Conservation (phyloP, 257 asterid species). For the Solanum pinnatisectum region DNA sequence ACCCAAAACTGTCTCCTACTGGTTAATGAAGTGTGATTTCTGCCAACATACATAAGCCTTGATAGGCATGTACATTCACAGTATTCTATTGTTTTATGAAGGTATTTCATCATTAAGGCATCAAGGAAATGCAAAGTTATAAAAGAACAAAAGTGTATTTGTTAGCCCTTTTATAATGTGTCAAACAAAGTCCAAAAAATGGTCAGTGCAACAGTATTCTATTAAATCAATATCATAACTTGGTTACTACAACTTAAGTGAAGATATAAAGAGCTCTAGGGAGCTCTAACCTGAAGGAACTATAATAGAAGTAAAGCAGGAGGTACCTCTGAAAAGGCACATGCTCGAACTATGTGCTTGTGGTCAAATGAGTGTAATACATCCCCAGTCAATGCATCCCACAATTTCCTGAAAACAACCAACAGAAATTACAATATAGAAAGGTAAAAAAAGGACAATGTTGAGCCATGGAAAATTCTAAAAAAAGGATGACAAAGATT, state of each 20-base stretch:
- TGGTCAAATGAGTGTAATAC: constrained; percentile 90
- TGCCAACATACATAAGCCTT: not conserved
- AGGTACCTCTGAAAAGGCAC: constrained; percentile 90
- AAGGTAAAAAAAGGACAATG: not conserved
- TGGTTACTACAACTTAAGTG: not conserved
- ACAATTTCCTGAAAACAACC: constrained; percentile 64
- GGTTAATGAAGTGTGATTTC: not conserved
- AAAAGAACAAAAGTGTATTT: not conserved
- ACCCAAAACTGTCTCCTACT: not conserved
- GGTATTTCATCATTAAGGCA: not conserved
- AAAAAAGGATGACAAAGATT: not conserved
- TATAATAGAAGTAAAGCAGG: not conserved
- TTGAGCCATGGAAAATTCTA: not conserved
- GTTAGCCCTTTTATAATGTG: not conserved
- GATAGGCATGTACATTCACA: not conserved
- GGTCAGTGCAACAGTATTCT: not conserved
- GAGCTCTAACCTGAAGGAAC: not conserved
- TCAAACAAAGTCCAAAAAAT: not conserved
- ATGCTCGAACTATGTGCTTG: constrained; percentile 94
- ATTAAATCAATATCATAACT: not conserved
- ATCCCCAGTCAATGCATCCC: constrained; percentile 97
- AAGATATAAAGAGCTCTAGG: not conserved
- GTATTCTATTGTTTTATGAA: not conserved
- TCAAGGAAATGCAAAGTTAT: not conserved
- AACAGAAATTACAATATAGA: constrained; percentile 1